phyloP scores from a whole-genome alignment of 1,139 yeast species.

The Yamadazyma conglobata region DNA sequence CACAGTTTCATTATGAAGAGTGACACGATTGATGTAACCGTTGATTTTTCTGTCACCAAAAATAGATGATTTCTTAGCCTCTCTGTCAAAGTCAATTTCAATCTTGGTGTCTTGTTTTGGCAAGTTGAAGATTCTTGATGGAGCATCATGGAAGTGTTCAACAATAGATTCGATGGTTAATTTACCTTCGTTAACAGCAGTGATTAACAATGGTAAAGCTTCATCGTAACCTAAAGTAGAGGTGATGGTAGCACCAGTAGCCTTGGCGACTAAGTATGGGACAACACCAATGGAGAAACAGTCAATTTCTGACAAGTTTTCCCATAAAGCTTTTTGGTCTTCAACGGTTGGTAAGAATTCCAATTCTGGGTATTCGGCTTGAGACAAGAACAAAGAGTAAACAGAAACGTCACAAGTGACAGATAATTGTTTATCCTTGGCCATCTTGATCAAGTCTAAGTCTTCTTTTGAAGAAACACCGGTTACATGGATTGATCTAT shows the following conservation, averaged over 20 bases:
- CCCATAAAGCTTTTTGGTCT: slow-evolving; percentile 85
- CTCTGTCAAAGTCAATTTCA: slow-evolving; percentile 81
- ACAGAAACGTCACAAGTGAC: slow-evolving; percentile 92
- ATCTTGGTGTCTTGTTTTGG: slow-evolving; percentile 76
- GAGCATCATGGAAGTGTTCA: slow-evolving; percentile 74
- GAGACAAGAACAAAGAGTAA: slow-evolving; percentile 72
- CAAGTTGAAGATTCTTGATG: slow-evolving; percentile 76
- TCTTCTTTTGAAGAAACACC: slow-evolving; percentile 82
- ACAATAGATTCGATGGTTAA: slow-evolving; percentile 73
- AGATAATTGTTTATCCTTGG: slow-evolving; percentile 74
- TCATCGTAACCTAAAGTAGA: slow-evolving; percentile 80
- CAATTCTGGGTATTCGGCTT: slow-evolving; percentile 60
- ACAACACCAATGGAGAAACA: slow-evolving; percentile 83
- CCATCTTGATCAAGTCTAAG: slow-evolving; percentile 77
- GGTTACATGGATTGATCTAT: slow-evolving; percentile 83
- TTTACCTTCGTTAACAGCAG: slow-evolving; percentile 74
- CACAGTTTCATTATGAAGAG: slow-evolving; percentile 72
- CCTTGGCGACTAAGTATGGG: slow-evolving; percentile 70
- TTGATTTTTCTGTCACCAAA: slow-evolving; percentile 52
- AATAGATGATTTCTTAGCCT: slow-evolving; percentile 48
- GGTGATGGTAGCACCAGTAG: slow-evolving; percentile 53
- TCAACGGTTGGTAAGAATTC: slow-evolving; percentile 72
- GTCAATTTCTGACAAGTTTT: slow-evolving; percentile 66
- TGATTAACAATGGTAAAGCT: slow-evolving; percentile 74
- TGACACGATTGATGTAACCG: slow-evolving; percentile 89